phyloP scores from a whole-genome alignment of 1,284 basidiomycete species.

The Hemileia vastatrix region DNA sequence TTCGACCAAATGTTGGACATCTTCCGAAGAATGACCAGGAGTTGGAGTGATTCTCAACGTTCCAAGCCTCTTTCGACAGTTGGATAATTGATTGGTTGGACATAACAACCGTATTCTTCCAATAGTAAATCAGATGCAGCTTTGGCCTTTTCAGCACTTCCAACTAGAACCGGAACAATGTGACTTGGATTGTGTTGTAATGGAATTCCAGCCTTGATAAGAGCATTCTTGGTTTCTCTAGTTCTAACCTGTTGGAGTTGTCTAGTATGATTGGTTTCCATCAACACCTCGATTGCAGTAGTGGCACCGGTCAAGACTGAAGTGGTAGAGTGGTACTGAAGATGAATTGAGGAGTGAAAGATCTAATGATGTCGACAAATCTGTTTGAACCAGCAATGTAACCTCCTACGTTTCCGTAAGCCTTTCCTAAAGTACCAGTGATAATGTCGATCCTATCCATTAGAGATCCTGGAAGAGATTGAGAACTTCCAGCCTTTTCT shows the following conservation, averaged over 20 bases:
- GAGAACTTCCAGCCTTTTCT: conserved; percentile 29
- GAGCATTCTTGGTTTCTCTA: conserved; percentile 40
- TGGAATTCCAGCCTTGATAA: conserved; percentile 39
- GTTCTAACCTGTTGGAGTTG: conserved; percentile 42
- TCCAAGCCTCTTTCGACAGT: conserved; percentile 39
- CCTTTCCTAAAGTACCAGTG: conserved; percentile 44
- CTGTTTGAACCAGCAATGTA: conserved; percentile 44
- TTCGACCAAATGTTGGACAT: conserved; percentile 38
- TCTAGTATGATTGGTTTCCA: conserved; percentile 40
- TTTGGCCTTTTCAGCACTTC: conserved; percentile 42
- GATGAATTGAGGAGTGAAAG: conserved; percentile 45
- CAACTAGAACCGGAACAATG: conserved; percentile 44
- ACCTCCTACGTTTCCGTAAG: conserved; percentile 43
- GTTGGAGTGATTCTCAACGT: conserved; percentile 42
- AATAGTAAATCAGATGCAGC: conserved; percentile 41
- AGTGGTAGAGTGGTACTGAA: conserved; percentile 42
- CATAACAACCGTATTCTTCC: conserved; percentile 41
- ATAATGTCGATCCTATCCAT: conserved; percentile 45
- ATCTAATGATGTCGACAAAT: conserved; percentile 42
- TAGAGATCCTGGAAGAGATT: conserved; percentile 28
- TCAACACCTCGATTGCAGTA: conserved; percentile 40
- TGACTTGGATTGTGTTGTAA: conserved; percentile 43
- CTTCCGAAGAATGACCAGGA: conserved; percentile 38
- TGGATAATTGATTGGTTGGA: conserved; percentile 46
- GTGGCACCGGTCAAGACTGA: conserved; percentile 40